phyloP scores from a whole-genome alignment of 2,329 filamentous ascomycete genomes.

The Cordyceps cicadae region DNA sequence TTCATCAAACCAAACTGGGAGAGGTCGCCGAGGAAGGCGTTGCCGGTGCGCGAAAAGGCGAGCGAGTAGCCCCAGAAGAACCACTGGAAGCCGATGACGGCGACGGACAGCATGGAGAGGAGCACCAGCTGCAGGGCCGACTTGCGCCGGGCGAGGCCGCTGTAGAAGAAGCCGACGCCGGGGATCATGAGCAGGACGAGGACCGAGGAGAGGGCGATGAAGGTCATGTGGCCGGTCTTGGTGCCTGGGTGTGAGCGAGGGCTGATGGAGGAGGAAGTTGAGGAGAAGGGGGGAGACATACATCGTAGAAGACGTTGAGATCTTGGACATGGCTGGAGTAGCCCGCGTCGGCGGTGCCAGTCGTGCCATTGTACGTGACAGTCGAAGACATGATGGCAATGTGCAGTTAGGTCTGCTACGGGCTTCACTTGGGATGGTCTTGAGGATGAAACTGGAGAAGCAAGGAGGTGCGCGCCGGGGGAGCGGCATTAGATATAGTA shows the following conservation, averaged over 20 bases:
- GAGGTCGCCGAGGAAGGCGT: conserved; percentile 69
- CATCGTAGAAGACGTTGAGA: conserved; percentile 79
- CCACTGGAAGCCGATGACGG: conserved; percentile 81
- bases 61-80: conserved; percentile 93
- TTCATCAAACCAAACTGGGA: conserved; percentile 74
- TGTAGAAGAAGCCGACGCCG: conserved; percentile 92
- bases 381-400: conserved; percentile 18
- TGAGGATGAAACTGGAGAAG: neutral
- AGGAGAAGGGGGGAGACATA: conserved; percentile 27
- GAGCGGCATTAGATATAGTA: neutral
- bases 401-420: neutral
- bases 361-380: conserved; percentile 42
- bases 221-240: conserved; percentile 73
- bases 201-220: conserved; percentile 67
- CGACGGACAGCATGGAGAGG: conserved; percentile 73
- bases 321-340: conserved; percentile 50
- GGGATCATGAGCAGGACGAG: conserved; percentile 89
- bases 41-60: conserved; percentile 72
- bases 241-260: neutral
- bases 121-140: conserved; percentile 81
- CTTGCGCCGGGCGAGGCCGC: conserved; percentile 79
- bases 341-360: conserved; percentile 40
- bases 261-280: neutral
- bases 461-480: neutral
- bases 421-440: neutral